These are phyloP conservation scores for Ceratocystis colombiana DNA, from an alignment of 2,329 filamentous ascomycete genomes.

Conservation along the genomic window DNA sequence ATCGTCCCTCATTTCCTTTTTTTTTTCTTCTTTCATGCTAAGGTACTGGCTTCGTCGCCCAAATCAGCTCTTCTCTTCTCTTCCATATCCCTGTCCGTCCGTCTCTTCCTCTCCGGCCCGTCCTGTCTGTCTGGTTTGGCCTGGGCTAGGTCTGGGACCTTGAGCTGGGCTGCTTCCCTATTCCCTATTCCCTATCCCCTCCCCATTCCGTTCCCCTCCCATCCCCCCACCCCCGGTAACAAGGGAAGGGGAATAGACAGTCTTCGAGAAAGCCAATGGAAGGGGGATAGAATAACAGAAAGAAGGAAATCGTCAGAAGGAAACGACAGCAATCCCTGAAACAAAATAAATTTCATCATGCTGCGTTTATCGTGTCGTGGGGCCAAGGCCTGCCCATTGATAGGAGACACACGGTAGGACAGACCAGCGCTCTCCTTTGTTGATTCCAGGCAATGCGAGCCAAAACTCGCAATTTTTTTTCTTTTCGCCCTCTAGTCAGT, in stretches of 20 bases:
- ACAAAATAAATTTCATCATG: neutral
- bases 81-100: neutral
- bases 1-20: conserved; percentile 4
- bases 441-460: too few species aligned
- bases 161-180: neutral
- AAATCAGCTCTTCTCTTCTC: neutral
- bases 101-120: conserved; percentile 6
- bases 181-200: neutral
- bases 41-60: neutral
- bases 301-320: neutral
- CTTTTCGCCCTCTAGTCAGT: neutral
- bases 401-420: too few species aligned
- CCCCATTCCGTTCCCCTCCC: too few species aligned
- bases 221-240: neutral
- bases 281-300: neutral
- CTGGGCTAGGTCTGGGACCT: neutral
- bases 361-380: too few species aligned
- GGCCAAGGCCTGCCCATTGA: too few species aligned
- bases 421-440: too few species aligned
- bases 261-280: conserved; percentile 5
- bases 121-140: conserved; percentile 5
- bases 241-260: conserved; percentile 8
- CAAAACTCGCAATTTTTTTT: too few species aligned
- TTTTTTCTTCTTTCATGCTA: neutral
- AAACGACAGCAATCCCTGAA: neutral